These are phyloP conservation scores for Camellia oleifera DNA, from an alignment of 179 eudicot species.

Conservation along the genomic window DNA sequence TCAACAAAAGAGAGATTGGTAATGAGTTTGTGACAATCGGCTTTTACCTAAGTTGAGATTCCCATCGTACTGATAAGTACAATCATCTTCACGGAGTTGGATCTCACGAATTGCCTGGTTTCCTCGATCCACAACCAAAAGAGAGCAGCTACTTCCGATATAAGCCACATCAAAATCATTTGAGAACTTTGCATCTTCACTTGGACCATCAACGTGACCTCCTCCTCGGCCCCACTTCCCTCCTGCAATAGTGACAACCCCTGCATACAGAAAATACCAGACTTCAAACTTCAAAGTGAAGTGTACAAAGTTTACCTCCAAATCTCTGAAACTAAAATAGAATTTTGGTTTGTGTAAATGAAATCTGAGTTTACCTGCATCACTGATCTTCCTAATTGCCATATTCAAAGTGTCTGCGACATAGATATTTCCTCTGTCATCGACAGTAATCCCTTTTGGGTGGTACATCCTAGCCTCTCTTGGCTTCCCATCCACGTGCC, in stretches of 20 bases:
- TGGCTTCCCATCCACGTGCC: conserved; percentile 90
- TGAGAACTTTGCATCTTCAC: conserved; percentile 78
- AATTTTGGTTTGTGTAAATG: neutral
- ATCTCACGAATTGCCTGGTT: conserved; percentile 86
- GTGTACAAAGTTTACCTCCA: neutral
- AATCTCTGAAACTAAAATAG: neutral
- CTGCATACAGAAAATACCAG: conserved; percentile 33
- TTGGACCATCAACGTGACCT: conserved; percentile 68
- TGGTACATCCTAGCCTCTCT: conserved; percentile 85
- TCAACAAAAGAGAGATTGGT: neutral
- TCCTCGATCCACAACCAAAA: conserved; percentile 81
- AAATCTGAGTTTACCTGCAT: conserved; percentile 42
- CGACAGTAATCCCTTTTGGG: conserved; percentile 79
- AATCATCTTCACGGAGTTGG: conserved; percentile 71
- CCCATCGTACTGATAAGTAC: conserved; percentile 41
- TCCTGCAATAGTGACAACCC: conserved; percentile 91
- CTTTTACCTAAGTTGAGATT: conserved; percentile 50
- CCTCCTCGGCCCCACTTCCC: conserved; percentile 70
- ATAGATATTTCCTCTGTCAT: conserved; percentile 86
- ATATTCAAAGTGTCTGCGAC: conserved; percentile 80
- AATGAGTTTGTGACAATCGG: neutral
- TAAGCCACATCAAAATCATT: conserved; percentile 76
- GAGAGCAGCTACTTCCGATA: conserved; percentile 72
- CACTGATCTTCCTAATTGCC: conserved; percentile 82
- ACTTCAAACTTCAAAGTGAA: neutral